Percentiles rank a stretch among this genome's conserved stretches.
Evolutionary conservation across 768 basidiomycete species (phyloP).

Genomic region (Boletus bicolor): DNA sequence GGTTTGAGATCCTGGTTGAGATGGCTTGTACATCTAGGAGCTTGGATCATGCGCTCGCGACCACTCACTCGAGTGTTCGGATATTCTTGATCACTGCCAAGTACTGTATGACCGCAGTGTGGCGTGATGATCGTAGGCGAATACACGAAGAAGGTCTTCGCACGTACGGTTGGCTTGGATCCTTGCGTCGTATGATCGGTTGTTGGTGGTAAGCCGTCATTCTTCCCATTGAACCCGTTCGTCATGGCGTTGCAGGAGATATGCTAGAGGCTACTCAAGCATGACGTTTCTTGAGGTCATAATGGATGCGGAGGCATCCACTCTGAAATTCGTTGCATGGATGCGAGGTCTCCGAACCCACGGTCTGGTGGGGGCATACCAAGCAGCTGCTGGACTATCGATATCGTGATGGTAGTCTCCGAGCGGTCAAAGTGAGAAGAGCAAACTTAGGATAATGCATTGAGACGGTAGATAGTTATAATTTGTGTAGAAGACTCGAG

Average conservation of each 20-base stretch:
- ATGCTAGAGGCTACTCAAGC: conserved; percentile 48
- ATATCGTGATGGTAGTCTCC: conserved; percentile 11
- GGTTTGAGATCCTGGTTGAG: not conserved
- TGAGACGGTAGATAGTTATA: conserved; percentile 3
- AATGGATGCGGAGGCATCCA: conserved; percentile 61
- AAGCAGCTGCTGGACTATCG: conserved; percentile 68
- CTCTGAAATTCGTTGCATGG: conserved; percentile 60
- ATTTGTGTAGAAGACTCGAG: not conserved
- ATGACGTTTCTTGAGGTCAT: conserved; percentile 54
- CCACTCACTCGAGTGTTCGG: conserved; percentile 83
- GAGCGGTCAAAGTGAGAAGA: not conserved
- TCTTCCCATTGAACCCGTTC: not conserved
- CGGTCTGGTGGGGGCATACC: conserved; percentile 64
- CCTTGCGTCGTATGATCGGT: conserved; percentile 56
- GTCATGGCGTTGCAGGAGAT: conserved; percentile 46
- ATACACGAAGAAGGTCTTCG: conserved; percentile 53
- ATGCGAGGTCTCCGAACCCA: conserved; percentile 53
- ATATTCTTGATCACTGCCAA: conserved; percentile 91
- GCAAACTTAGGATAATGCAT: not conserved
- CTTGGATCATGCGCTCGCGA: conserved; percentile 80
- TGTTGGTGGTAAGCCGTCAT: conserved; percentile 66
- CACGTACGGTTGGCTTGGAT: conserved; percentile 37
- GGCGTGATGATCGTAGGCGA: conserved; percentile 61
- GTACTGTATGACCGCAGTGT: conserved; percentile 79
- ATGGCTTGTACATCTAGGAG: conserved; percentile 42